A percentile compares a stretch with the other conserved stretches of the same genome.
Conservation (phyloP, 208 protist genomes). For the Leishmania amazonensis region DNA sequence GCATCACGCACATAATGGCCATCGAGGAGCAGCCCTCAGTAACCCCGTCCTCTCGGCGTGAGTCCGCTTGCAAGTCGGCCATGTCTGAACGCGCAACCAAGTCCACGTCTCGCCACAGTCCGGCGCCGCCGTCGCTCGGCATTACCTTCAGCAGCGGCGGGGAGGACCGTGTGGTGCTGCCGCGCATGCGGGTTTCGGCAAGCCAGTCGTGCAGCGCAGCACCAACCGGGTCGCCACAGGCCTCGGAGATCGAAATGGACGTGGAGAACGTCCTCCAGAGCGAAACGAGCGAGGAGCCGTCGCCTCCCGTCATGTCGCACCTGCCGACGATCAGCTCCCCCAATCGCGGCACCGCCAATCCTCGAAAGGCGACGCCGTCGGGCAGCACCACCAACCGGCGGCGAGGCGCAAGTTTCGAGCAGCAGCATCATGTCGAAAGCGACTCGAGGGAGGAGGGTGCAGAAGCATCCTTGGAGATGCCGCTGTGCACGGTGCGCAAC, state of each 20-base stretch:
- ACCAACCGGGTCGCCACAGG: slow-evolving; percentile 5
- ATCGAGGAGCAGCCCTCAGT: slow-evolving; percentile 26
- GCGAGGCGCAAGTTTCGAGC: not conserved
- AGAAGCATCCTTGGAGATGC: slow-evolving; percentile 10
- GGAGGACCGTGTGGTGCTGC: slow-evolving; percentile 18
- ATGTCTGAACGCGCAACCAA: slow-evolving; percentile 1
- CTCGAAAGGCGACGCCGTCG: not conserved
- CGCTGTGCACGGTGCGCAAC: slow-evolving; percentile 8
- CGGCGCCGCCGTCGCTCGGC: slow-evolving; percentile 10
- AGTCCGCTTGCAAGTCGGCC: slow-evolving; percentile 9
- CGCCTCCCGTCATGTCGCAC: not conserved
- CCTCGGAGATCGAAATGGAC: slow-evolving; percentile 7
- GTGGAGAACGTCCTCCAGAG: slow-evolving; percentile 16
- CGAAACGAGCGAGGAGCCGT: slow-evolving; percentile 11
- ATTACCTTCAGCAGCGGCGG: slow-evolving; percentile 6
- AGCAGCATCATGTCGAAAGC: not conserved
- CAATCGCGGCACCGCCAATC: not conserved
- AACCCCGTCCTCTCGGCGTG: slow-evolving; percentile 3
- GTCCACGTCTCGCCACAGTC: not conserved
- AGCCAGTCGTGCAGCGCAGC: slow-evolving; percentile 10
- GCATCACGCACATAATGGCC: slow-evolving; percentile 25
- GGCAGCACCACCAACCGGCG: not conserved
- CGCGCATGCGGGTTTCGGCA: slow-evolving; percentile 6
- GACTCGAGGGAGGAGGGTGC: not conserved
- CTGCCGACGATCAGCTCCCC: not conserved